A percentile compares a stretch with the other conserved stretches of the same genome.
Evolutionary conservation across 2,329 filamentous ascomycete species (phyloP).

Genomic region (Clonostachys solani): DNA sequence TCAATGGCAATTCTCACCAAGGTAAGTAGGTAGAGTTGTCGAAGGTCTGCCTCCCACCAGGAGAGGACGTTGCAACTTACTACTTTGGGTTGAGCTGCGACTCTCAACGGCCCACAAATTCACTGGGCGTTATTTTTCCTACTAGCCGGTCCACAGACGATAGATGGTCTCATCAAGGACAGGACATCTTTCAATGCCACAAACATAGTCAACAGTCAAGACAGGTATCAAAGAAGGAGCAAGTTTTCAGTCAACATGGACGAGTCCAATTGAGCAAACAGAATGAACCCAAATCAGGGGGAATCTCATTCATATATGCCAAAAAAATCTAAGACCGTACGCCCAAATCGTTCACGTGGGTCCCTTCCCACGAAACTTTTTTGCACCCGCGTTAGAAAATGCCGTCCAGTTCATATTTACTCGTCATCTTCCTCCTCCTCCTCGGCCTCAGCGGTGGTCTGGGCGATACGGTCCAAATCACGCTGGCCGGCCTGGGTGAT

Average conservation of each 20-base stretch:
- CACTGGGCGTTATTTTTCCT: too few relatives aligned
- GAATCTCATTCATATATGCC: conserved; percentile 34
- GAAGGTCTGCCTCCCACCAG: too few relatives aligned
- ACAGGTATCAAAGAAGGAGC: background rate
- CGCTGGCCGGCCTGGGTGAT: conserved; percentile 98
- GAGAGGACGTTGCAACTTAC: too few relatives aligned
- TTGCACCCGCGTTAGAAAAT: background rate
- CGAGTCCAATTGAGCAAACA: conserved; percentile 10
- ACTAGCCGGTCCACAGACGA: too few relatives aligned
- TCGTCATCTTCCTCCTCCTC: conserved; percentile 64
- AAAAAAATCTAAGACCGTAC: conserved; percentile 31
- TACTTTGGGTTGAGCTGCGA: too few relatives aligned
- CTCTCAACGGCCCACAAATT: too few relatives aligned
- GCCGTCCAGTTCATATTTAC: conserved; percentile 34
- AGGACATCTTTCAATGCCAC: too few relatives aligned
- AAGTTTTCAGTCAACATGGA: background rate
- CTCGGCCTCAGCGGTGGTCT: conserved; percentile 72
- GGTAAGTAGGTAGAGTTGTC: too few relatives aligned
- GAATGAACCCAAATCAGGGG: conserved; percentile 28
- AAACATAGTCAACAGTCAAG: background rate
- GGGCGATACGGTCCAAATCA: conserved; percentile 95
- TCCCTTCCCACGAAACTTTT: conserved; percentile 7
- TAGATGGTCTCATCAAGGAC: too few relatives aligned
- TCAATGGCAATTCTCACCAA: too few relatives aligned
- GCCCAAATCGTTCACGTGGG: conserved; percentile 23